Percentiles rank a stretch among this genome's conserved stretches.
Conservation (phyloP, 139 green algal species). For the Chlamydomonas incerta region DNA sequence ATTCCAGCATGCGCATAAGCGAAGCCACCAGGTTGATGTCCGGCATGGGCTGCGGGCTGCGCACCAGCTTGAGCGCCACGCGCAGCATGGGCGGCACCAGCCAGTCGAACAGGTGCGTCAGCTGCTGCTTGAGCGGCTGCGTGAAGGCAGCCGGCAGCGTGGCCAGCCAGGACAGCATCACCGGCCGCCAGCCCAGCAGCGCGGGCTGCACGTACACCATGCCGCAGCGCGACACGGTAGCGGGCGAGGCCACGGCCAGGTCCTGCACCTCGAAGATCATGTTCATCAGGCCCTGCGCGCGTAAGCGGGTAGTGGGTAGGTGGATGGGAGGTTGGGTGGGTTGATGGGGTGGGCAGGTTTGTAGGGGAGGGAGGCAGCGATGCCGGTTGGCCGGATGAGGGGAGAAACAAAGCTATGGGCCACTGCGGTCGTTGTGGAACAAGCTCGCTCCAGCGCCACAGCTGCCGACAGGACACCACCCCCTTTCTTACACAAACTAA, state of each 20-base stretch:
- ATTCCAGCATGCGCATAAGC: conserved; percentile 68
- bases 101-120: conserved; percentile 80
- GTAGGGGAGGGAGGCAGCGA: too few relatives aligned
- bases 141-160: conserved; percentile 68
- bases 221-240: conserved; percentile 85
- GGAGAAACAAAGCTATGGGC: too few relatives aligned
- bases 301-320: not conserved
- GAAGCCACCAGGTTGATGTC: conserved; percentile 73
- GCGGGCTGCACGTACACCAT: conserved; percentile 88
- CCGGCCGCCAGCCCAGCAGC: conserved; percentile 79
- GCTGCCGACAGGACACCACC: too few relatives aligned
- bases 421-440: too few relatives aligned
- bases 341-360: too few relatives aligned
- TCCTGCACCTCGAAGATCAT: conserved; percentile 92
- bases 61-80: conserved; percentile 62
- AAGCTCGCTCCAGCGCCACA: too few relatives aligned
- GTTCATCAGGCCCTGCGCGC: conserved; percentile 69
- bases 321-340: too few relatives aligned
- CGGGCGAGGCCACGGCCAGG: conserved; percentile 81
- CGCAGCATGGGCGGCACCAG: conserved; percentile 78
- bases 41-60: conserved; percentile 60
- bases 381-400: too few relatives aligned
- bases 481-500: too few relatives aligned
- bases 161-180: conserved; percentile 74
- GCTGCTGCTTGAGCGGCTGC: conserved; percentile 50